Evolutionary conservation across 176 grass and related monocot species (phyloP), one percentile per base, ranked within the genome.

Genomic region (Phoenix dactylifera): DNA sequence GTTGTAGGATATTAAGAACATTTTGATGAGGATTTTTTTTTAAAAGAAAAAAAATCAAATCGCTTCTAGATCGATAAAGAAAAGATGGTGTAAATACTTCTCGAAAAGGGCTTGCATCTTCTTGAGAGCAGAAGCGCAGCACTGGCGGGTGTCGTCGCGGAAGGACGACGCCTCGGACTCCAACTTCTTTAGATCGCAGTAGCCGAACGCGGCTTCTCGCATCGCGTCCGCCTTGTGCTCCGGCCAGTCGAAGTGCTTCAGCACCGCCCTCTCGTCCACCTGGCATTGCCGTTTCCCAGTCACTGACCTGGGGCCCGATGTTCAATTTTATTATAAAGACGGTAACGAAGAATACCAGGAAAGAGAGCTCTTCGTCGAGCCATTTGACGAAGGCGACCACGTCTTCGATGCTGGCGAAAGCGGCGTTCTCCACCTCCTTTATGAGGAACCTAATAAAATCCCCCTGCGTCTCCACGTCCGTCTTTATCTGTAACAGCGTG

Each of bases 181-280:
- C 22, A 99, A 65, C 72, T 99, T 99, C 82, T 75, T 89, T 3
- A 99, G 87, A 66, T 99, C 94, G 66, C 78, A 78, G 63, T 89
- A 99, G 14, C 94, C 94, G 57, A 99, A 99, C 72, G 94, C 94
- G 32, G 94, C 94, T 80, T 99, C 94, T 1, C 94, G 84, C 71
- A 99, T 76, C 29, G 88, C 94, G 76, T 99, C 94, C 61, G 88
- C 94, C 83, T 99, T 99, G 32, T 86, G 67, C 85, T 99, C 94
- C 62, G 94, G 94, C 94, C 94, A 99, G 19, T 74, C 79, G 59
- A 99, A 99, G 76, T 99, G 94, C 94, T 99, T 99, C 60, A 99
- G 71, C 79, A 99, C 94, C 50, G 94, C 94, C 10, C 94, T 84
- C 57, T 99, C 94, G 68, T 99, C 94, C 22, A 99, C 93, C 93